phyloP scores from a whole-genome alignment of 306 rosid genomes.

The Pachyrhizus erosus region DNA sequence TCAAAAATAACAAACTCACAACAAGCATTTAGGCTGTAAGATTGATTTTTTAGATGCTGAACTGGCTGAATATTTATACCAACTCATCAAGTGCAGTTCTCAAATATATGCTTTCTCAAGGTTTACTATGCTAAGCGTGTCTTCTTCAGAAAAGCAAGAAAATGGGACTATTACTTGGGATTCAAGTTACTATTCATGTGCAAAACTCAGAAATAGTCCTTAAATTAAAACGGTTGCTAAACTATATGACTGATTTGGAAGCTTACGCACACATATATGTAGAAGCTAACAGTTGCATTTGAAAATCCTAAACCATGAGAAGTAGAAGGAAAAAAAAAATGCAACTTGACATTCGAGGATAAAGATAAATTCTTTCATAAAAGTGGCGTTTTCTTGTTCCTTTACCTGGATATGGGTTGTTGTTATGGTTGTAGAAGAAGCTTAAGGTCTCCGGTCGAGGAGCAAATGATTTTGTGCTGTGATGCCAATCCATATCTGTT shows the following conservation, averaged over 20 bases:
- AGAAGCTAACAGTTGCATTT: not conserved
- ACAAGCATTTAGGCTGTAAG: not conserved
- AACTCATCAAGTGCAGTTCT: not conserved
- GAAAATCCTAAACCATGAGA: not conserved
- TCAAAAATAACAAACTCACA: not conserved
- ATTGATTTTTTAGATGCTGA: not conserved
- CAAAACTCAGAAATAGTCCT: not conserved
- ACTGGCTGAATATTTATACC: not conserved
- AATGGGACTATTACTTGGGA: constrained; percentile 32
- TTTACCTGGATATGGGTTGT: constrained; percentile 64
- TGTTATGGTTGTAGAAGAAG: constrained; percentile 75
- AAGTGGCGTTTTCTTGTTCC: not conserved
- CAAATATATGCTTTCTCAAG: not conserved
- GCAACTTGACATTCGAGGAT: constrained; percentile 15
- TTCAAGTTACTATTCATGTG: constrained; percentile 40
- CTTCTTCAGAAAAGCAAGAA: constrained; percentile 26
- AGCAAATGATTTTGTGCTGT: constrained; percentile 60
- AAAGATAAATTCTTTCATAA: not conserved
- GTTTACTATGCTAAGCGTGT: not conserved
- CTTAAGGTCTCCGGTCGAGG: constrained; percentile 66
- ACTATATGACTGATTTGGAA: not conserved
- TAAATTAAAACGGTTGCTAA: not conserved
- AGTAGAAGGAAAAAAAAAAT: constrained; percentile 20
- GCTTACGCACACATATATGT: too few relatives aligned
- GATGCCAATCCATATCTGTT: constrained; percentile 77